phyloP scores from a whole-genome alignment of 768 basidiomycete genomes.

The Galerina marginata region DNA sequence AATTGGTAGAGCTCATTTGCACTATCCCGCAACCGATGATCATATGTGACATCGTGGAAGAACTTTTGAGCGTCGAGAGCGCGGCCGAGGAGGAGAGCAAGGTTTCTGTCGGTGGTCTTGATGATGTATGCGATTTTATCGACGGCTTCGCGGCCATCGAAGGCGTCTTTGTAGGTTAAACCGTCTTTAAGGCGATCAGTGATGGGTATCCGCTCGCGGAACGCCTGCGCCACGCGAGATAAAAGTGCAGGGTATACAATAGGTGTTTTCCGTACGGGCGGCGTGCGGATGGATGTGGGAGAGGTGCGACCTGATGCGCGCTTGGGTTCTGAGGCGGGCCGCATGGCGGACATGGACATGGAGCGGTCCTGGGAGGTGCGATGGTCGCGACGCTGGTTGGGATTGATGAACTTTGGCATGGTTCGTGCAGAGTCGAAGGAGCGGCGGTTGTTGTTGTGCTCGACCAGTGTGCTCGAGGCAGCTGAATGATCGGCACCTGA shows the following conservation, averaged over 20 bases:
- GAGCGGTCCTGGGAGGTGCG: conserved; percentile 70
- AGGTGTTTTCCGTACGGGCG: conserved; percentile 61
- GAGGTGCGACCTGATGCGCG: conserved; percentile 45
- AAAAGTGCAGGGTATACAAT: conserved; percentile 95
- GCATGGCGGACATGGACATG: conserved; percentile 75
- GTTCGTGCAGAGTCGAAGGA: conserved; percentile 77
- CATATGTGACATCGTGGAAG: conserved; percentile 99
- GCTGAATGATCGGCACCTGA: conserved; percentile 40
- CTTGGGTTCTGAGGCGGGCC: conserved; percentile 48
- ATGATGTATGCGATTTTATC: conserved; percentile 98
- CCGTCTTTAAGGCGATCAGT: conserved; percentile 91
- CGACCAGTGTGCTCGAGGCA: conserved; percentile 38
- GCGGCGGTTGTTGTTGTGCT: conserved; percentile 51
- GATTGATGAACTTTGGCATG: conserved; percentile 47
- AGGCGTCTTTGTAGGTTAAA: conserved; percentile 93
- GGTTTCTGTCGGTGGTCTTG: conserved; percentile 96
- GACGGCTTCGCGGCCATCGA: conserved; percentile 96
- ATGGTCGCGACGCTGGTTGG: conserved; percentile 55
- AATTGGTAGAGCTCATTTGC: conserved; percentile 93
- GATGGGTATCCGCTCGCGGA: conserved; percentile 79
- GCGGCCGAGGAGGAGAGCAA: conserved; percentile 92
- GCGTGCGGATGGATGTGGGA: conserved; percentile 43
- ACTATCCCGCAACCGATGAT: conserved; percentile 92
- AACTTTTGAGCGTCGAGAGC: conserved; percentile 98
- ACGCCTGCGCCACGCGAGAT: conserved; percentile 92